Percentiles rank a stretch among this genome's conserved stretches.
phyloP scores from a whole-genome alignment of 2,329 filamentous ascomycete genomes.

The Fusarium sororula region DNA sequence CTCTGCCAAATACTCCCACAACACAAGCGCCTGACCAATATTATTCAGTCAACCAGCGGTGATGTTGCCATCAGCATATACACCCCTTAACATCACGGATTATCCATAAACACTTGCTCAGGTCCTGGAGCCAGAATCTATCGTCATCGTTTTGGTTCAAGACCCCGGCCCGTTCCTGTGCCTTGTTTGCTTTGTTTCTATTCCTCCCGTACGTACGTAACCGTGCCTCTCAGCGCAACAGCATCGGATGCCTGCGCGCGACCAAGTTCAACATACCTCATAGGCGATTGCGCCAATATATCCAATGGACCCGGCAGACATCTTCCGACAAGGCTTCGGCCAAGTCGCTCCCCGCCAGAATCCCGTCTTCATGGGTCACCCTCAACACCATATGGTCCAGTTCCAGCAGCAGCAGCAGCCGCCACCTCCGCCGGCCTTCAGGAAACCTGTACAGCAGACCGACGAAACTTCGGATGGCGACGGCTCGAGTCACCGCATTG shows the following conservation, averaged over 20 bases:
- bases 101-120: conserved; percentile 1
- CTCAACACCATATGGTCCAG: conserved; percentile 39
- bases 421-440: conserved; percentile 43
- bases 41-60: background rate
- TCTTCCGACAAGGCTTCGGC: conserved; percentile 68
- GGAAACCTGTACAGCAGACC: conserved; percentile 42
- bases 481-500: conserved; percentile 68
- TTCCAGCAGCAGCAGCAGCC: conserved; percentile 41
- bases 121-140: background rate
- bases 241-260: conserved; percentile 21
- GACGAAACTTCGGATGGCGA: conserved; percentile 60
- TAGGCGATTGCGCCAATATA: conserved; percentile 3
- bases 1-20: background rate
- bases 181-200: conserved; percentile 13
- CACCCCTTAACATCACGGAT: background rate
- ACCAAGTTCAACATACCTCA: background rate
- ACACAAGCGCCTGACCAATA: conserved; percentile 16
- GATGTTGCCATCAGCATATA: conserved; percentile 3
- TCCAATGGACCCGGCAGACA: conserved; percentile 66
- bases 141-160: conserved; percentile 7
- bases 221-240: conserved; percentile 23
- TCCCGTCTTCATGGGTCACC: conserved; percentile 44
- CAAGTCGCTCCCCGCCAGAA: conserved; percentile 52
- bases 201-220: conserved; percentile 15
- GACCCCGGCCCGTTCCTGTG: conserved; percentile 11